Evolutionary conservation across 805 yeast genomes (phyloP), one percentile per base, ranked within the genome.

Genomic region (Cyberlindnera mississippiensis): DNA sequence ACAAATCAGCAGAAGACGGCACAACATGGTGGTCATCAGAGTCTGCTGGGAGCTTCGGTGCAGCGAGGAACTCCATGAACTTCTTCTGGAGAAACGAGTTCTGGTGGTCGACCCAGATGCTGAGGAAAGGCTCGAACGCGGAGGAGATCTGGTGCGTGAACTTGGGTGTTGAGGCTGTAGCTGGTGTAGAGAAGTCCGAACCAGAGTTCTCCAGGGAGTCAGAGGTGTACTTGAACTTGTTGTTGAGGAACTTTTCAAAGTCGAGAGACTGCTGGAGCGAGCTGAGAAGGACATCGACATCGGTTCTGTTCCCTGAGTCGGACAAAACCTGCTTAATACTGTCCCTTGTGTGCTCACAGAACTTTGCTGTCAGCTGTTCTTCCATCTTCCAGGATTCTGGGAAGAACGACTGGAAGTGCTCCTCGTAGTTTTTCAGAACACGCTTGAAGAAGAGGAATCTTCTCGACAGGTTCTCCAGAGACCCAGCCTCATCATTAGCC

Each of bases 401-500:
- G 63, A 93, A 93, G 27, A 72, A 68, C 7, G 61, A 52, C 1
- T 69, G 57, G 51, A 74, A 78, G 26, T 70, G 71, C 1, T 76
- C 60, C 45, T 78, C 80, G 51, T 80, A 78, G 29, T 72, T 70
- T 40, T 72, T 73, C 45, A 91, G 64, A 1, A 86, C 73, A 50
- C 85, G 80, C 50, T 82, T 81, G 63, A 87, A 85, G 60, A 84
- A 91, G 26, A 89, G 75, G 60, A 79, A 93, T 37, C 99, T 69
- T 51, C 97, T 69, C 24, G 78, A 73, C 38, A 93, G 64, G 61
- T 93, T 93, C 45, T 93, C 99, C 45, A 93, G 66, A 5, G 95
- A 83, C 1, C 97, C 97, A 0, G 99, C 99, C 63, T 93, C 99
- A 53, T 89, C 97, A 12, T 79, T 72, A 9, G 80, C 71, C 40